Evolutionary conservation across 2,329 filamentous ascomycete genomes (phyloP).

Genomic region (Fusarium coffeatum): DNA sequence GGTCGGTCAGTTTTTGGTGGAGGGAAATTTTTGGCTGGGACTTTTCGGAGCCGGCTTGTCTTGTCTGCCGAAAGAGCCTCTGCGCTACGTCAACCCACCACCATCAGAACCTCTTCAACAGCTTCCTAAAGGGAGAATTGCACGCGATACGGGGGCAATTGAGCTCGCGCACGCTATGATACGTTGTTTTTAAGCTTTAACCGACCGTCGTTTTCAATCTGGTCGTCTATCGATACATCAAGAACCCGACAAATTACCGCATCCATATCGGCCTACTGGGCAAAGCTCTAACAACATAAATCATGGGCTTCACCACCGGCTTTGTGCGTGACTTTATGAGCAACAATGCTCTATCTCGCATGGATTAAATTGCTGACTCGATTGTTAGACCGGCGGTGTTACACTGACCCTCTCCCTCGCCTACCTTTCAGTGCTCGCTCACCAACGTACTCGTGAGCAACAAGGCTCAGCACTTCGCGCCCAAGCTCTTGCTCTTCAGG

Average conservation of each 20-base stretch:
- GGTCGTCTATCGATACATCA: conserved; percentile 31
- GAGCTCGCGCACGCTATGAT: conserved; percentile 51
- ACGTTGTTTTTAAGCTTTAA: conserved; percentile 43
- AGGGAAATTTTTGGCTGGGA: conserved; percentile 51
- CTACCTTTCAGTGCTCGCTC: conserved; percentile 77
- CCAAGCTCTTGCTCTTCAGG: conserved; percentile 66
- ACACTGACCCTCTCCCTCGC: conserved; percentile 79
- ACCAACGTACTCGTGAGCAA: conserved; percentile 73
- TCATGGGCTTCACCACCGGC: conserved; percentile 79
- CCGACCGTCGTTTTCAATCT: conserved; percentile 34
- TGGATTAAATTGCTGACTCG: conserved; percentile 8
- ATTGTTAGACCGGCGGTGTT: conserved; percentile 74
- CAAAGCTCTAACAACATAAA: conserved; percentile 43
- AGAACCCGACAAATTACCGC: conserved; percentile 47
- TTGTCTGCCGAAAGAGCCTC: conserved; percentile 44
- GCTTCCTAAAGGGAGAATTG: conserved; percentile 24
- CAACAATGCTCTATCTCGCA: not conserved
- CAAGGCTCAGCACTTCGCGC: conserved; percentile 68
- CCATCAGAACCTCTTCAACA: conserved; percentile 39
- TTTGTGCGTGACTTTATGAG: conserved; percentile 68
- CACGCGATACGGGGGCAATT: conserved; percentile 41
- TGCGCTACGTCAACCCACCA: conserved; percentile 48
- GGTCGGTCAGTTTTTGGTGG: conserved; percentile 42
- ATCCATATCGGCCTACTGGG: conserved; percentile 44
- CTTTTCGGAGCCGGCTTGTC: conserved; percentile 48